These are phyloP conservation scores for Nigrospora osmanthi DNA, from an alignment of 2,329 filamentous ascomycete species.

Conservation along the genomic window DNA sequence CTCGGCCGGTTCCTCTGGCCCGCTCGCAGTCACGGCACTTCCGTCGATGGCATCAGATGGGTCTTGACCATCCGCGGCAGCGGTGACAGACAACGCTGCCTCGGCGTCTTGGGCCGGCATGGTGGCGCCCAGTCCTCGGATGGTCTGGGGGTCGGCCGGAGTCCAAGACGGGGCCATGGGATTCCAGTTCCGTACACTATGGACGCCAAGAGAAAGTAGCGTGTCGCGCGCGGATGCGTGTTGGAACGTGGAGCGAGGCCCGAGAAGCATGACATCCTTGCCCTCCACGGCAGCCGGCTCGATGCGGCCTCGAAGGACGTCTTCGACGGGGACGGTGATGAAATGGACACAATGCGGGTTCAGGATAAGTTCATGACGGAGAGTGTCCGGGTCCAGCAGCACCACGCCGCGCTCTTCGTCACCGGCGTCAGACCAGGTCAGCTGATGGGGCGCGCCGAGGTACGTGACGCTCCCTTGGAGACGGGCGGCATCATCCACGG, in stretches of 20 bases:
- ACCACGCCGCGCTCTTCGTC: conserved; percentile 19
- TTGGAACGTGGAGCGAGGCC: conserved; percentile 14
- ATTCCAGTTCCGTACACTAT: conserved; percentile 18
- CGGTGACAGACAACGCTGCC: neutral
- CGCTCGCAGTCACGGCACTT: too few species aligned
- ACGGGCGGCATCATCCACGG: neutral
- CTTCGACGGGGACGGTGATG: conserved; percentile 10
- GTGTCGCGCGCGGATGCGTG: conserved; percentile 18
- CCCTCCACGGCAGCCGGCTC: conserved; percentile 9
- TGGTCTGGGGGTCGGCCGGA: neutral
- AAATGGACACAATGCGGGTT: conserved; percentile 20
- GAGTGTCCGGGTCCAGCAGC: conserved; percentile 19
- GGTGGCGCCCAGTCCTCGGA: conserved; percentile 10
- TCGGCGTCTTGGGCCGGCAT: conserved; percentile 11
- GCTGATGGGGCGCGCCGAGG: conserved; percentile 21
- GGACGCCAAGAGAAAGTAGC: conserved; percentile 17
- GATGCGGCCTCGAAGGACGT: conserved; percentile 12
- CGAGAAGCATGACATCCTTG: conserved; percentile 23
- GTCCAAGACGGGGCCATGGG: conserved; percentile 7
- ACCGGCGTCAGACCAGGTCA: conserved; percentile 22
- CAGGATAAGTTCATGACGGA: conserved; percentile 16
- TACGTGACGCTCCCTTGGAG: conserved; percentile 20
- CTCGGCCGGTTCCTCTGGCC: too few species aligned
- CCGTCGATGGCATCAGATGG: too few species aligned
- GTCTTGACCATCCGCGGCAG: neutral